Conservation (phyloP, 345 rosid species). For the Chamaenerion angustifolium region DNA sequence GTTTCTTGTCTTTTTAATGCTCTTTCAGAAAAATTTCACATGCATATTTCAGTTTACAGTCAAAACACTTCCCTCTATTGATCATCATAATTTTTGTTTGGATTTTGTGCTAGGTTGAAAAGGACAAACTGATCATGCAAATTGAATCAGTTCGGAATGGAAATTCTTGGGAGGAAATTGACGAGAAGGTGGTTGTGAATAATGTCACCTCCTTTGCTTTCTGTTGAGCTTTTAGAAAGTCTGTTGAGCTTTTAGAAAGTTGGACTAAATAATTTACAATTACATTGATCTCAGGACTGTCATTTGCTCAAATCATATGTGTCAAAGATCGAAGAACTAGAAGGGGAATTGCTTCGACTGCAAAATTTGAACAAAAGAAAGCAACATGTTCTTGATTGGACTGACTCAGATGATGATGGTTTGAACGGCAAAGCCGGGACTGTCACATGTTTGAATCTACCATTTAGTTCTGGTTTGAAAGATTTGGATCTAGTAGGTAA, state of each 20-base stretch:
- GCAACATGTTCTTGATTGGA: constrained; percentile 24
- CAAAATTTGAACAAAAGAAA: constrained; percentile 36
- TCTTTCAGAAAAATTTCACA: not conserved
- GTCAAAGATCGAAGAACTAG: constrained; percentile 79
- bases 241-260: not conserved
- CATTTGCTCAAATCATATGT: constrained; percentile 60
- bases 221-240: not conserved
- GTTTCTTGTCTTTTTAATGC: constrained; percentile 18
- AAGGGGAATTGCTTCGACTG: constrained; percentile 56
- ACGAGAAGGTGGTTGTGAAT: constrained; percentile 4
- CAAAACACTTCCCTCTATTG: constrained; percentile 3
- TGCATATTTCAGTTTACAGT: not conserved
- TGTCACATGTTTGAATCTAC: constrained; percentile 33
- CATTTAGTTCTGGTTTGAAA: constrained; percentile 45
- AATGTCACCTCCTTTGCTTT: too few relatives aligned
- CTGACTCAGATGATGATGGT: constrained; percentile 51
- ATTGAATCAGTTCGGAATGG: constrained; percentile 73
- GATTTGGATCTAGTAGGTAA: constrained; percentile 37
- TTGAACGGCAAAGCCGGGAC: constrained; percentile 32
- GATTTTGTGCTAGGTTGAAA: constrained; percentile 53
- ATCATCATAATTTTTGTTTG: not conserved
- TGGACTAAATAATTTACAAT: not conserved
- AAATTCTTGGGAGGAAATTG: constrained; percentile 84
- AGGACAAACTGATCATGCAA: constrained; percentile 63
- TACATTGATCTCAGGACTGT: constrained; percentile 34